These are phyloP conservation scores for Jamesozyma spencerorum DNA, from an alignment of 805 yeast species.

Conservation along the genomic window DNA sequence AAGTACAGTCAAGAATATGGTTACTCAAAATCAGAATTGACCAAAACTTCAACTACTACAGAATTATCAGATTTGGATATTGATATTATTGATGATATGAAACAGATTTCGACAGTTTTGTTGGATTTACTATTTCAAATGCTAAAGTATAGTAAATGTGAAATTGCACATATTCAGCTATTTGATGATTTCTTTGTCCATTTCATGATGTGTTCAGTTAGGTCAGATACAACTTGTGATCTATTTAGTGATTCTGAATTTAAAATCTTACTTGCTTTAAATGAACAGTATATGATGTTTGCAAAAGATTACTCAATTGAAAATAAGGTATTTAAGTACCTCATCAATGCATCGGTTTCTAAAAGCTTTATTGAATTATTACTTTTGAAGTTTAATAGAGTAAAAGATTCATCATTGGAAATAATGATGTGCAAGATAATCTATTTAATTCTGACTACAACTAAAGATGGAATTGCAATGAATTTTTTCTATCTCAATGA, in stretches of 20 bases:
- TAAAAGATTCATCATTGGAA: slow-evolving; percentile 59
- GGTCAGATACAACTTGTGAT: slow-evolving; percentile 40
- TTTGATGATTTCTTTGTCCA: slow-evolving; percentile 40
- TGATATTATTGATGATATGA: slow-evolving; percentile 29
- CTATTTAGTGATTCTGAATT: slow-evolving; percentile 58
- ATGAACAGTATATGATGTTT: slow-evolving; percentile 79
- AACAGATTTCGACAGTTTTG: slow-evolving; percentile 35
- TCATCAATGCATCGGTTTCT: slow-evolving; percentile 38
- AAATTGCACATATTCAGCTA: slow-evolving; percentile 32
- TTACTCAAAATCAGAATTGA: slow-evolving; percentile 7
- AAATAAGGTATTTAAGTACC: slow-evolving; percentile 48
- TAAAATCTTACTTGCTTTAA: slow-evolving; percentile 61
- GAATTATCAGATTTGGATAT: slow-evolving; percentile 22
- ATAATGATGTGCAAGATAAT: slow-evolving; percentile 72
- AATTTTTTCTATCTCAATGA: slow-evolving; percentile 77
- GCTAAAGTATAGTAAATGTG: slow-evolving; percentile 42
- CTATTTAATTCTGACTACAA: slow-evolving; percentile 57
- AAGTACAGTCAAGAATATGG: slow-evolving; percentile 21
- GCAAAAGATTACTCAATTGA: slow-evolving; percentile 26
- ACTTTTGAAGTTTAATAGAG: slow-evolving; percentile 67
- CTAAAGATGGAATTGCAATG: slow-evolving; percentile 41
- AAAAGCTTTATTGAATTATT: slow-evolving; percentile 58
- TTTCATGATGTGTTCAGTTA: slow-evolving; percentile 39
- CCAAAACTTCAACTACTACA: slow-evolving; percentile 5
- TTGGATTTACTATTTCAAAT: slow-evolving; percentile 48